Percentiles rank a stretch among this genome's conserved stretches.
phyloP scores from a whole-genome alignment of 2,329 filamentous ascomycete species.

The Venturia effusa region DNA sequence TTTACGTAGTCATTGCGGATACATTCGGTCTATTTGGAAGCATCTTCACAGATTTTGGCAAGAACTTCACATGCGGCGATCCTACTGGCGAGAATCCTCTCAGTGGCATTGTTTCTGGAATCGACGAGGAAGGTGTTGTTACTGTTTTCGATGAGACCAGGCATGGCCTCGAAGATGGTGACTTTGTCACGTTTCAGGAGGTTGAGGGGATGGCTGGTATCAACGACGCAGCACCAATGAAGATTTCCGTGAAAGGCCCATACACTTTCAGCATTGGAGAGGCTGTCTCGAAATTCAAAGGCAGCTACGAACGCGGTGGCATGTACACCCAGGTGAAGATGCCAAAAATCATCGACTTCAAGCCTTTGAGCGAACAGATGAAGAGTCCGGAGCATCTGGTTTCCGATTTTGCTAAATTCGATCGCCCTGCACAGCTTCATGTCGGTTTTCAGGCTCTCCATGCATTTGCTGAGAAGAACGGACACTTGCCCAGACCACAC shows the following conservation, averaged over 20 bases:
- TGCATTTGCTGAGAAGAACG: slow-evolving; percentile 65
- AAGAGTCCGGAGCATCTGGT: slow-evolving; percentile 83
- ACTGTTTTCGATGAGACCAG: slow-evolving; percentile 90
- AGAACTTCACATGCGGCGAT: slow-evolving; percentile 85
- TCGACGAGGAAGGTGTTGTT: slow-evolving; percentile 81
- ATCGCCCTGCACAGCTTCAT: slow-evolving; percentile 85
- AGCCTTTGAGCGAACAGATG: slow-evolving; percentile 64
- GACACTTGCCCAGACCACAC: slow-evolving; percentile 69
- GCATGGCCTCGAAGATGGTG: slow-evolving; percentile 91
- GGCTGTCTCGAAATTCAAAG: slow-evolving; percentile 59
- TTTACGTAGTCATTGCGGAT: slow-evolving; percentile 79
- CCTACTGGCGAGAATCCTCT: slow-evolving; percentile 80
- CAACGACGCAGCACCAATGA: slow-evolving; percentile 74
- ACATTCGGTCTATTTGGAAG: slow-evolving; percentile 90
- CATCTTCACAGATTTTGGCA: slow-evolving; percentile 95
- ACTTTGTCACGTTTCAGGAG: slow-evolving; percentile 91
- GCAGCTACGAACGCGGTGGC: slow-evolving; percentile 78
- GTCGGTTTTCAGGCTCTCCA: slow-evolving; percentile 88
- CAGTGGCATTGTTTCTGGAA: slow-evolving; percentile 79
- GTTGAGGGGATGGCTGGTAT: slow-evolving; percentile 83
- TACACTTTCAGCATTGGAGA: slow-evolving; percentile 98
- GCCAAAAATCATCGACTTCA: slow-evolving; percentile 88
- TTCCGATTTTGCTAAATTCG: slow-evolving; percentile 96
- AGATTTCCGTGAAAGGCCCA: slow-evolving; percentile 84
- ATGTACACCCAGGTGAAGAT: slow-evolving; percentile 96